Percentiles rank a stretch among this genome's conserved stretches.
These are phyloP conservation scores for Ceratopteris richardii DNA, from an alignment of 75 land plant genomes.

Conservation along the genomic window DNA sequence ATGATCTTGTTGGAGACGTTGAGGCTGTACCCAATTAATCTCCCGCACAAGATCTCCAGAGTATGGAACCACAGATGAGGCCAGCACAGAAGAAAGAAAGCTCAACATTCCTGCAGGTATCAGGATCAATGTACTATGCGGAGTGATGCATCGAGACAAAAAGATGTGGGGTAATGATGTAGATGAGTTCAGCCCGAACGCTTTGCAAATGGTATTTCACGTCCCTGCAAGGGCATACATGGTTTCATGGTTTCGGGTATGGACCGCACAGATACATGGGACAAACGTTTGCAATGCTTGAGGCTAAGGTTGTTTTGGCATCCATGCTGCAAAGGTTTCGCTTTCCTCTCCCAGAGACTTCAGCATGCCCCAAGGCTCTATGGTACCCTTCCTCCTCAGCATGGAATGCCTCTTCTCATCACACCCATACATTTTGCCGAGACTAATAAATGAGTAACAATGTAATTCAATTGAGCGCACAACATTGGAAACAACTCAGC, in stretches of 20 bases:
- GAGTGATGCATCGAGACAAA: slow-evolving; percentile 17
- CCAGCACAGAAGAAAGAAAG: background rate
- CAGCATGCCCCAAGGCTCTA: slow-evolving; percentile 18
- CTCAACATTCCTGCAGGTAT: slow-evolving; percentile 20
- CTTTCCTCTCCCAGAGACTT: slow-evolving; percentile 24
- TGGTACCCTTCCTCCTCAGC: too few species aligned
- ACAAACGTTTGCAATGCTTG: slow-evolving; percentile 23
- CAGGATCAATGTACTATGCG: background rate
- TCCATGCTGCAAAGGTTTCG: slow-evolving; percentile 21
- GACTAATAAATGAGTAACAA: too few species aligned
- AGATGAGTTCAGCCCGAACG: slow-evolving; percentile 27
- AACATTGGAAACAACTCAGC: too few species aligned
- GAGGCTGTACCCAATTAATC: slow-evolving; percentile 21
- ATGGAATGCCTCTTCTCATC: too few species aligned
- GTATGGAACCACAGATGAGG: background rate
- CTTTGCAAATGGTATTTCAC: slow-evolving; percentile 30
- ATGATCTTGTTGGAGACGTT: slow-evolving; percentile 44
- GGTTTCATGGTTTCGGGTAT: slow-evolving; percentile 27
- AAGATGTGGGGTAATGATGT: slow-evolving; percentile 33
- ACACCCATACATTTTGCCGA: too few species aligned
- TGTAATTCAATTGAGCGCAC: too few species aligned
- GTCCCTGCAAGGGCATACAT: slow-evolving; percentile 16
- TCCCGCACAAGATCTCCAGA: too few species aligned
- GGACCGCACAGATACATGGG: slow-evolving; percentile 30
- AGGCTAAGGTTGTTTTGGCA: slow-evolving; percentile 21